phyloP scores from a whole-genome alignment of 345 rosid genomes.

The Anastatica hierochuntica region DNA sequence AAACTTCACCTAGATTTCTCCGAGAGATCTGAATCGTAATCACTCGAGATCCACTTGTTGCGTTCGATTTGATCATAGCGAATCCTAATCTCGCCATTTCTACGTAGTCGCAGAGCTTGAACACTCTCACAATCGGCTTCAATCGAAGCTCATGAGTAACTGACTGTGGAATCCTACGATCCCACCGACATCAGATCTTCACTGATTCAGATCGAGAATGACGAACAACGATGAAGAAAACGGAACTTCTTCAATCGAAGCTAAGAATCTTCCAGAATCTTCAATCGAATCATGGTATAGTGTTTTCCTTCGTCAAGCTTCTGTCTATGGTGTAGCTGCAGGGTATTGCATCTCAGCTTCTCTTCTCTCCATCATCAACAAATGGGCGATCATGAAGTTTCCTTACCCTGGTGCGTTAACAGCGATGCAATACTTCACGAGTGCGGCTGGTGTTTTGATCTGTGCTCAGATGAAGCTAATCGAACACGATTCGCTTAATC shows the following conservation, averaged over 20 bases:
- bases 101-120: background rate
- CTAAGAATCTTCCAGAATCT: conserved; percentile 18
- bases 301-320: conserved; percentile 43
- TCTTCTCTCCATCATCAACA: conserved; percentile 88
- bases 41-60: background rate
- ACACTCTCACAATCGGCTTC: background rate
- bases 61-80: background rate
- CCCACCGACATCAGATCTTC: conserved; percentile 8
- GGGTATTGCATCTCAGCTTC: conserved; percentile 96
- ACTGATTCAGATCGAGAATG: conserved; percentile 1
- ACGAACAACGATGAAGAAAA: conserved; percentile 46
- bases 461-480: conserved; percentile 49
- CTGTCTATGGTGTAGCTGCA: conserved; percentile 68
- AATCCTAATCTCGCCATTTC: conserved; percentile 2
- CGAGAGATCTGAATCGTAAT: background rate
- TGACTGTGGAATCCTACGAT: background rate
- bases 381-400: conserved; percentile 95
- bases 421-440: conserved; percentile 82
- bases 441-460: conserved; percentile 70
- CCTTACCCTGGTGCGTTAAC: conserved; percentile 96
- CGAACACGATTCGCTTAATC: conserved; percentile 62
- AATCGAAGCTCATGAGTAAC: background rate
- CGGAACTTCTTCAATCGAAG: conserved; percentile 22
- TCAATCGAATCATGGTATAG: conserved; percentile 36
- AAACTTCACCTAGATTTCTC: background rate